Evolutionary conservation across 2,329 filamentous ascomycete genomes (phyloP), one percentile per base, ranked within the genome.

Genomic region (Cladosporium sp.): DNA sequence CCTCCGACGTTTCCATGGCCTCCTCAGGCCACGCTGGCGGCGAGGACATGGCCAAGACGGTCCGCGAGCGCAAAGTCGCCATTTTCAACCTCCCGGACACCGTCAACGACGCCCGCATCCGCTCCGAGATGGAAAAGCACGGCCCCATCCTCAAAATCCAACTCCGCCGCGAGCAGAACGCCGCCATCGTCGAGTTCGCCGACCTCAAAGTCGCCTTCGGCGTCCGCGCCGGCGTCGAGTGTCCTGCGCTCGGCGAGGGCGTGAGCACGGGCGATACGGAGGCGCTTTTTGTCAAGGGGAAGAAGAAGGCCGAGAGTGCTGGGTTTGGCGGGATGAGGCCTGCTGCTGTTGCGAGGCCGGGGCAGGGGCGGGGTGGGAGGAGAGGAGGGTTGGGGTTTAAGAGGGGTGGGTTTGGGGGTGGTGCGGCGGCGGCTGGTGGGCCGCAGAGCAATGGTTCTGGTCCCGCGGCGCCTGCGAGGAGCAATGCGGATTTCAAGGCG

Each of bases 1-100:
- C 57, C 19, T 66, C 66, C 11, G 61, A 65, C 34, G 56, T 65
- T 8, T 63, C 62, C 2, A 63, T 64, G 63, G 46, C 50, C 4
- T 61, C 58, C 1, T 18, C 58, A 4, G 22, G 22, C 22, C 38
- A 49, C n/a, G 48, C 43, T n/a, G 52, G 52, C 13, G 48, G 53
- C 40, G 60, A 63, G 6, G 57, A 63, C 11, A 60, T 58, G 19
- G 59, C 57, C 38, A 60, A 55, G 34, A 64, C 62, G 1, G 66
- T 67, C 18, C 61, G 59, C 38, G 81, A 84, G 46, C 84, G 89
- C 49, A 93, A 88, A 1, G 78, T 97, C 46, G 86, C 85, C 9
- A 74, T 98, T 28, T 81, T 96, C 71, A 86, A 91, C 57, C 75
- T 98, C 1, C 89, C 93, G 0, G 93, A 97, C 64, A 97, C 91